phyloP scores from a whole-genome alignment of 2,329 filamentous ascomycete species.

The Myriangium duriaei region DNA sequence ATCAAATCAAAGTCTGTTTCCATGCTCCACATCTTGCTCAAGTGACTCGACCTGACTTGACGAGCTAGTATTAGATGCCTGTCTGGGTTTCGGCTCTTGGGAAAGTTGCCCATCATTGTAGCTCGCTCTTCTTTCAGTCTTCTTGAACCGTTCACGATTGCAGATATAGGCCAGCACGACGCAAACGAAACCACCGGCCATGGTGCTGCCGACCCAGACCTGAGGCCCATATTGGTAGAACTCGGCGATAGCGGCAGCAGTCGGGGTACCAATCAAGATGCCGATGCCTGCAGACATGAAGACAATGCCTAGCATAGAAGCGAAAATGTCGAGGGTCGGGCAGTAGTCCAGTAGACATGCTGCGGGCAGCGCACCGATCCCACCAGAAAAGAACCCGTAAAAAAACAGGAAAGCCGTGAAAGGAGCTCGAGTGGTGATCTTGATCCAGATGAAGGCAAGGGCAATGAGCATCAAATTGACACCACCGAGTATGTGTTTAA shows the following conservation, averaged over 20 bases:
- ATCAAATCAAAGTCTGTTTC: too few species aligned
- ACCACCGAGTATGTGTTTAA: not conserved
- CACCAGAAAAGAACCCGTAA: slow-evolving; percentile 4
- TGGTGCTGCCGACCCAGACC: slow-evolving; percentile 7
- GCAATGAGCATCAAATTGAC: not conserved
- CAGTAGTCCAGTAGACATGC: slow-evolving; percentile 2
- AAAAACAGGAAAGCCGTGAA: slow-evolving; percentile 4
- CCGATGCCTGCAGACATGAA: slow-evolving; percentile 2
- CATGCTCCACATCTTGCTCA: too few species aligned
- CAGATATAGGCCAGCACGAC: too few species aligned
- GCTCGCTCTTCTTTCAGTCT: too few species aligned
- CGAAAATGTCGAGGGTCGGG: slow-evolving; percentile 1
- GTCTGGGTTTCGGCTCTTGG: too few species aligned
- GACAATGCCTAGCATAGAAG: slow-evolving; percentile 1
- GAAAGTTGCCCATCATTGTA: too few species aligned
- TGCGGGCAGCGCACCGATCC: not conserved
- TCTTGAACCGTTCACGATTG: too few species aligned
- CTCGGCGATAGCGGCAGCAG: slow-evolving; percentile 2
- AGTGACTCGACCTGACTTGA: too few species aligned
- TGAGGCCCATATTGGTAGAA: slow-evolving; percentile 2
- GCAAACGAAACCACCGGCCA: slow-evolving; percentile 5
- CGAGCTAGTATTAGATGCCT: too few species aligned
- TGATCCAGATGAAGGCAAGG: slow-evolving; percentile 7
- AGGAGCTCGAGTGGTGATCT: not conserved
- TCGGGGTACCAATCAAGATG: slow-evolving; percentile 5